phyloP scores from a whole-genome alignment of 2,329 filamentous ascomycete genomes.

The Cadophora luteo-olivacea region DNA sequence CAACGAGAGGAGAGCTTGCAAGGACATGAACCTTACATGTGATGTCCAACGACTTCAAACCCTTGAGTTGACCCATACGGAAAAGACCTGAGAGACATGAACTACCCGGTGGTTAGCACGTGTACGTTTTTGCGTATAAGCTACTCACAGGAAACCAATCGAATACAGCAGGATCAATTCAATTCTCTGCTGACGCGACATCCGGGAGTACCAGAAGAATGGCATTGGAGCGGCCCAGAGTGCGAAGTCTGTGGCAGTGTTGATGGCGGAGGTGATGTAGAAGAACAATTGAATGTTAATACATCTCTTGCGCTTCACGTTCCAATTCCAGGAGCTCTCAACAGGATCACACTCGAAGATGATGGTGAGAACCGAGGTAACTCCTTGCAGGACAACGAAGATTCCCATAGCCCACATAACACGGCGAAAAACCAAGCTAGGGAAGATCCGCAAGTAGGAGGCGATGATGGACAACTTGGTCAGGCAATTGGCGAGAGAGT shows the following conservation, averaged over 20 bases:
- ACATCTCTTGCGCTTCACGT: constrained; percentile 7
- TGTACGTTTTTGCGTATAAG: neutral
- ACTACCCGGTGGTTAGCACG: neutral
- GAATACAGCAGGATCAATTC: constrained; percentile 19
- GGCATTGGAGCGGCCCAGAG: constrained; percentile 19
- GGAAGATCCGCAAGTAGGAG: constrained; percentile 27
- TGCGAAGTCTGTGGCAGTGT: constrained; percentile 19
- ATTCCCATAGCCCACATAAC: constrained; percentile 10
- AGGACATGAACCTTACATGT: constrained; percentile 19
- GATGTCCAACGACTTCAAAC: constrained; percentile 21
- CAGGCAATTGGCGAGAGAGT: constrained; percentile 20
- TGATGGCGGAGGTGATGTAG: constrained; percentile 17
- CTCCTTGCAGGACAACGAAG: constrained; percentile 11
- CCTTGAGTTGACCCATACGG: constrained; percentile 21
- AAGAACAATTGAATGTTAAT: constrained; percentile 28
- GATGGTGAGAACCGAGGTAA: constrained; percentile 17
- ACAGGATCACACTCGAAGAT: constrained; percentile 24
- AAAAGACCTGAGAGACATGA: constrained; percentile 21
- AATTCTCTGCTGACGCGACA: constrained; percentile 8
- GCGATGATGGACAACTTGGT: constrained; percentile 27
- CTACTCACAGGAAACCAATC: constrained; percentile 22
- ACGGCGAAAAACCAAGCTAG: constrained; percentile 4
- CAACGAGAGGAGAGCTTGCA: neutral
- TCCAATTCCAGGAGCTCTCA: constrained; percentile 22
- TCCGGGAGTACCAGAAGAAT: constrained; percentile 16